Percentiles rank a stretch among this genome's conserved stretches.
Conservation (phyloP, 2,329 filamentous ascomycete species). For the Aphanoascus verrucosus region DNA sequence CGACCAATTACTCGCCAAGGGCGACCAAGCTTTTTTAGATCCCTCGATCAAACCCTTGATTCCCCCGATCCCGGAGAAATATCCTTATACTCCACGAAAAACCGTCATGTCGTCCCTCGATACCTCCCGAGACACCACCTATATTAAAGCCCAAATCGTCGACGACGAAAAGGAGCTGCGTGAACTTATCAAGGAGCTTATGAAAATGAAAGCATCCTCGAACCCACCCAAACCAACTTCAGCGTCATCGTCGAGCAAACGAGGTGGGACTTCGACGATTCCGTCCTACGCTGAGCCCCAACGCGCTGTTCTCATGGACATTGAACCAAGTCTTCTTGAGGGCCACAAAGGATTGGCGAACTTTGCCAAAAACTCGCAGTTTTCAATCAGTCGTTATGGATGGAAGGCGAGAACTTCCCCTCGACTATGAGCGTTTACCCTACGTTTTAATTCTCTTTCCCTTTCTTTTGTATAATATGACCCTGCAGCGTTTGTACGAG, state of each 20-base stretch:
- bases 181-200: slow-evolving; percentile 56
- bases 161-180: slow-evolving; percentile 61
- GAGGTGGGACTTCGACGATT: slow-evolving; percentile 18
- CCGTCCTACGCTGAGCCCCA: slow-evolving; percentile 34
- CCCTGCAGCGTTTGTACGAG: background rate
- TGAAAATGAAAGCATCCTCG: slow-evolving; percentile 27
- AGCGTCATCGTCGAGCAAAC: background rate
- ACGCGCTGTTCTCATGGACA: slow-evolving; percentile 36
- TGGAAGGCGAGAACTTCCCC: slow-evolving; percentile 15
- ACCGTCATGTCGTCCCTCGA: slow-evolving; percentile 70
- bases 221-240: slow-evolving; percentile 9
- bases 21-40: slow-evolving; percentile 58
- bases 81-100: slow-evolving; percentile 57
- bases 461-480: background rate
- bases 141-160: slow-evolving; percentile 77
- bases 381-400: slow-evolving; percentile 10
- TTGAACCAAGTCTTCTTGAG: slow-evolving; percentile 29
- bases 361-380: slow-evolving; percentile 10
- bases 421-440: slow-evolving; percentile 7
- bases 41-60: slow-evolving; percentile 47
- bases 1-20: slow-evolving; percentile 60
- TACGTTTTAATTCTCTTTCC: background rate
- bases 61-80: slow-evolving; percentile 50
- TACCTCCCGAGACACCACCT: slow-evolving; percentile 45
- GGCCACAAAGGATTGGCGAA: slow-evolving; percentile 13